These are phyloP conservation scores for Fusarium cyanostomum DNA, from an alignment of 2,329 filamentous ascomycete genomes.

Conservation along the genomic window DNA sequence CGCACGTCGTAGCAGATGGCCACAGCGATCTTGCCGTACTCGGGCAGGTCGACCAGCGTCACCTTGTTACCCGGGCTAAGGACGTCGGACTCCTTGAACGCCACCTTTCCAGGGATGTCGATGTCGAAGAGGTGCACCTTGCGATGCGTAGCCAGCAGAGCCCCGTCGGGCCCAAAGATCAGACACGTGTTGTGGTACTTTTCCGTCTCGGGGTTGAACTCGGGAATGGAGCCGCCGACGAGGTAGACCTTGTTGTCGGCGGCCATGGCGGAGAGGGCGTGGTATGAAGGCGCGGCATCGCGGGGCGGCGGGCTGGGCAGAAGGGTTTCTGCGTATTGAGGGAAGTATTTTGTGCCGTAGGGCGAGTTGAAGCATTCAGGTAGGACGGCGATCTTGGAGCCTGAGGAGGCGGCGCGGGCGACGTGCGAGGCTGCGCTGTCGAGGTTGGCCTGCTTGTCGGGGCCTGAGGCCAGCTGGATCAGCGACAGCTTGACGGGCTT, in stretches of 20 bases:
- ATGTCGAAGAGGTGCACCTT: slow-evolving; percentile 99
- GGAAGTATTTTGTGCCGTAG: slow-evolving; percentile 91
- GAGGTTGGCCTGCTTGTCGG: slow-evolving; percentile 89
- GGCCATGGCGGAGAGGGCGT: slow-evolving; percentile 83
- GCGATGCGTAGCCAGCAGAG: slow-evolving; percentile 86
- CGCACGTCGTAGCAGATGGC: slow-evolving; percentile 98
- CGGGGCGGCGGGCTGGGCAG: slow-evolving; percentile 75
- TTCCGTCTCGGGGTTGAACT: slow-evolving; percentile 65
- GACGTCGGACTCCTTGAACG: slow-evolving; percentile 89
- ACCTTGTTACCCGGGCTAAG: slow-evolving; percentile 85
- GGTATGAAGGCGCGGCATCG: slow-evolving; percentile 81
- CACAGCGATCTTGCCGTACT: slow-evolving; percentile 86
- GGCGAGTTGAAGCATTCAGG: slow-evolving; percentile 99
- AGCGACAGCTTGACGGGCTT: slow-evolving; percentile 82
- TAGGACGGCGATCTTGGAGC: slow-evolving; percentile 88
- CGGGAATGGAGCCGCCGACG: slow-evolving; percentile 92
- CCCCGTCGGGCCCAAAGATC: slow-evolving; percentile 80
- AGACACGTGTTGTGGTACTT: slow-evolving; percentile 93
- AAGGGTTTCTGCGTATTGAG: slow-evolving; percentile 91
- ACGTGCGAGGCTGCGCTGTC: slow-evolving; percentile 82
- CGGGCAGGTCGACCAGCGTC: slow-evolving; percentile 85
- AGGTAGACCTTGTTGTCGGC: slow-evolving; percentile 82
- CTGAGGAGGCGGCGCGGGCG: slow-evolving; percentile 77
- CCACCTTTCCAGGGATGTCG: slow-evolving; percentile 94
- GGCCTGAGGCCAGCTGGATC: slow-evolving; percentile 81